A percentile compares a stretch with the other conserved stretches of the same genome.
Evolutionary conservation across 2,329 filamentous ascomycete genomes (phyloP).

Genomic region (Exutisphaerella laricina): DNA sequence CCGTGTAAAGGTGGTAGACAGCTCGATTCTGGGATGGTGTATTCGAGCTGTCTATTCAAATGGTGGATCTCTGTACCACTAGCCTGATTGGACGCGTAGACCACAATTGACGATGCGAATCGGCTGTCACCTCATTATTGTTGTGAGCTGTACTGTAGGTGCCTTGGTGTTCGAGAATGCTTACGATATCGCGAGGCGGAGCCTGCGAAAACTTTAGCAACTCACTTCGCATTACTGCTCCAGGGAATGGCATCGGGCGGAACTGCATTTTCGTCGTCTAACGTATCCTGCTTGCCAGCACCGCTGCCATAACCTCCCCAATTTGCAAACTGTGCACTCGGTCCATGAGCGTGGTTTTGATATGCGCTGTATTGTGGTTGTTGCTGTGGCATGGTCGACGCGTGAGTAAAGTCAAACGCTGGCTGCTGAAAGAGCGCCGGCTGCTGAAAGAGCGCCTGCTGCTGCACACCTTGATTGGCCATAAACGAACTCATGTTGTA

Average conservation of each 20-base stretch:
- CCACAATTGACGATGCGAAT: neutral
- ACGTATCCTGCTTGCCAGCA: slow-evolving; percentile 19
- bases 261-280: slow-evolving; percentile 32
- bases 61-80: too few relatives aligned
- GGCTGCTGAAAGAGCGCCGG: slow-evolving; percentile 20
- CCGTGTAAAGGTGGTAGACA: slow-evolving; percentile 10
- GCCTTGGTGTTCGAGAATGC: neutral
- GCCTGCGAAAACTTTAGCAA: slow-evolving; percentile 4
- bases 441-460: slow-evolving; percentile 20
- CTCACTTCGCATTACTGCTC: slow-evolving; percentile 11
- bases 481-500: slow-evolving; percentile 8
- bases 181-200: neutral
- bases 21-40: slow-evolving; percentile 10
- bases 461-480: slow-evolving; percentile 12
- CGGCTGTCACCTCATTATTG: neutral
- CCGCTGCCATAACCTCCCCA: slow-evolving; percentile 29
- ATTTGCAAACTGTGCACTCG: slow-evolving; percentile 27
- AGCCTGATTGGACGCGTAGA: neutral
- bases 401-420: slow-evolving; percentile 14
- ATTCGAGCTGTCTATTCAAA: neutral
- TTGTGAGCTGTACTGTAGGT: neutral
- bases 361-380: slow-evolving; percentile 12
- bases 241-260: slow-evolving; percentile 25
- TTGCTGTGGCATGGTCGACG: slow-evolving; percentile 5
- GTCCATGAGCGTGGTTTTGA: slow-evolving; percentile 12